A percentile compares a stretch with the other conserved stretches of the same genome.
phyloP scores from a whole-genome alignment of 2,329 filamentous ascomycete genomes.

The Fusarium anthophilum region DNA sequence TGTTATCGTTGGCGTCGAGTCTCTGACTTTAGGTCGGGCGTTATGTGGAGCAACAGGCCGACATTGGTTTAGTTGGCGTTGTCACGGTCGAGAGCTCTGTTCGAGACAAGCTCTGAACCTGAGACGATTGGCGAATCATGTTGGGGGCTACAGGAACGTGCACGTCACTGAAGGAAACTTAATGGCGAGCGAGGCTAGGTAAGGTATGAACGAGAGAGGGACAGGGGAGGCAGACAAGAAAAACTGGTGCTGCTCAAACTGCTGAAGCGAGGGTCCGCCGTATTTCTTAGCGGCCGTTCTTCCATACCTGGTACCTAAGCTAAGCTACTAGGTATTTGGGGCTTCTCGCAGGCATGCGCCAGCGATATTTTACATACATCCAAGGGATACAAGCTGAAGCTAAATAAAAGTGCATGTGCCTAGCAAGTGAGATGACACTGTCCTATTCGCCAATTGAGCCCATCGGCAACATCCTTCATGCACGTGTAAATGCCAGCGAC shows the following conservation, averaged over 20 bases:
- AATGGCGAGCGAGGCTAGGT: conserved; percentile 2
- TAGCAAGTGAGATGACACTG: not conserved
- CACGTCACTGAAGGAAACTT: conserved; percentile 27
- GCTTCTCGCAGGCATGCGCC: not conserved
- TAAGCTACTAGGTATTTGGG: not conserved
- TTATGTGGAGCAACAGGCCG: conserved; percentile 20
- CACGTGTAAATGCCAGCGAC: conserved; percentile 1
- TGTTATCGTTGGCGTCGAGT: conserved; percentile 20
- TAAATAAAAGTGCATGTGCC: not conserved
- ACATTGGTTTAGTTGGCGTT: conserved; percentile 15
- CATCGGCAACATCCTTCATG: not conserved
- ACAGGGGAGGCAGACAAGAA: not conserved
- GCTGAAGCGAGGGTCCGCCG: conserved; percentile 5
- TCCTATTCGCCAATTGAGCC: not conserved
- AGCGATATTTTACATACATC: not conserved
- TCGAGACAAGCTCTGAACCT: conserved; percentile 28
- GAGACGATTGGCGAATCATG: conserved; percentile 30
- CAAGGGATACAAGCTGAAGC: not conserved
- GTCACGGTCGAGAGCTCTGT: conserved; percentile 13
- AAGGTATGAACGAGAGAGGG: not conserved
- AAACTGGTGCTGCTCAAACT: not conserved
- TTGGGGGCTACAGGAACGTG: conserved; percentile 21
- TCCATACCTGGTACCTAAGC: not conserved
- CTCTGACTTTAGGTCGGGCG: conserved; percentile 18
- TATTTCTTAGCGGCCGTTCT: conserved; percentile 27